Evolutionary conservation across 495 filamentous ascomycete species (phyloP), one percentile per base, ranked within the genome.

Genomic region (Penicillium samsonianum): DNA sequence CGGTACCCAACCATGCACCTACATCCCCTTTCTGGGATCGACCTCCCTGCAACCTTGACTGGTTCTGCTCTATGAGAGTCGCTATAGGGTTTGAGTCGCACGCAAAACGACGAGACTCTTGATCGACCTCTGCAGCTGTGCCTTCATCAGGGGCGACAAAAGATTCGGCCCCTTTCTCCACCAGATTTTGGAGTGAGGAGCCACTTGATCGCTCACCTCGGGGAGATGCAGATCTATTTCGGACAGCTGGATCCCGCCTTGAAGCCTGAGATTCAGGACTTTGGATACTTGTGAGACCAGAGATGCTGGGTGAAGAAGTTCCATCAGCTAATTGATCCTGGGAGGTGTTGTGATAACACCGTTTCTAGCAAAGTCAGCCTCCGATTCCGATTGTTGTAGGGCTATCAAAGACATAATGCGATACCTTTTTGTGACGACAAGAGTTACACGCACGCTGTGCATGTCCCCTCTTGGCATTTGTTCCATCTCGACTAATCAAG

Each of bases 21-120:
- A 60, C 50, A 53, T 61, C 65, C 1, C 63, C 57, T 58, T 61
- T 59, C n/a, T 59, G 10, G 20, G 55, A 23, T n/a, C 47, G 60
- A 3, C 65, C 62, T 5, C 57, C 40, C 26, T 60, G 49, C 9
- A 67, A 43, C 40, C 65, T 37, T 5, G 62, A 53, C 14, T 52
- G 41, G 0, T 53, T 45, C 16, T 58, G 41, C 16, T 60, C 62
- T 11, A 67, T 49, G n/a, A 67, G 58, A 14, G 57, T 53, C n/a
- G 57, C 52, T 30, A 67, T 54, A 30, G 65, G 65, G 30, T 67
- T 67, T 25, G 62, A 62, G 25, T 67, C 62, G 20, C 65, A 59
- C 3, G 61, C 52, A 55, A 67, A 67, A 9, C 55, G 64, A 47
- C 50, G 50, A 2, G 54, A n/a, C 3, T 43, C 60, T 22, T 26